These are phyloP conservation scores for Beauveria medogensis DNA, from an alignment of 2,329 filamentous ascomycete species.

Conservation along the genomic window DNA sequence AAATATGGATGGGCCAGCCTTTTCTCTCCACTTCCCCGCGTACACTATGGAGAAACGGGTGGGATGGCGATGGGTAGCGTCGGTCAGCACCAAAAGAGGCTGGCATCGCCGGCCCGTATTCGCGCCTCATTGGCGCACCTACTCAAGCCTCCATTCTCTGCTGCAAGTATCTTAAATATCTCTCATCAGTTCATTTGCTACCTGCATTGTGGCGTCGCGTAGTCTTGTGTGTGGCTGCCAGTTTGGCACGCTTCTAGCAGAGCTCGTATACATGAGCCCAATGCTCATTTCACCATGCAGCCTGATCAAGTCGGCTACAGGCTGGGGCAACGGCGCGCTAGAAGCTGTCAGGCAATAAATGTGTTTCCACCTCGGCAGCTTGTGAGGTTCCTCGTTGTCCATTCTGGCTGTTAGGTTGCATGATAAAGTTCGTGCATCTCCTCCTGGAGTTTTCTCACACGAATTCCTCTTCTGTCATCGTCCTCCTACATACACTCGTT, in stretches of 20 bases:
- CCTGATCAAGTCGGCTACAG: neutral
- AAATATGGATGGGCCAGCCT: no score
- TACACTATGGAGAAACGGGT: no score
- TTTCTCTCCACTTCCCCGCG: no score
- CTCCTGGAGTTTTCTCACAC: no score
- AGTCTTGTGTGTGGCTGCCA: neutral
- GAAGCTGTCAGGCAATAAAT: neutral
- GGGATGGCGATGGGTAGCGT: neutral
- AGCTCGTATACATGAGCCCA: neutral
- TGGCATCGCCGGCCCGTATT: neutral
- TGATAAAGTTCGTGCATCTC: no score
- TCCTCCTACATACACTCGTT: neutral
- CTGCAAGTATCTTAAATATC: neutral
- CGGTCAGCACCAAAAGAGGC: neutral
- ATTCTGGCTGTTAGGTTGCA: neutral
- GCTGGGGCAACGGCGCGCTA: neutral
- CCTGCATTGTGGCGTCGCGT: neutral
- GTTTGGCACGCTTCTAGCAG: no score
- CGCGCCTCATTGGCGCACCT: neutral
- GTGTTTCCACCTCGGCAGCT: slow-evolving; percentile 1
- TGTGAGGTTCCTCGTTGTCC: neutral
- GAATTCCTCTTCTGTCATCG: neutral
- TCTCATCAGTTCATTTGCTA: neutral
- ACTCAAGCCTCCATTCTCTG: neutral
- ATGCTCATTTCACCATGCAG: neutral